A percentile compares a stretch with the other conserved stretches of the same genome.
Evolutionary conservation across 129 eudicot species (phyloP).

Genomic region (Smallanthus sonchifolius): DNA sequence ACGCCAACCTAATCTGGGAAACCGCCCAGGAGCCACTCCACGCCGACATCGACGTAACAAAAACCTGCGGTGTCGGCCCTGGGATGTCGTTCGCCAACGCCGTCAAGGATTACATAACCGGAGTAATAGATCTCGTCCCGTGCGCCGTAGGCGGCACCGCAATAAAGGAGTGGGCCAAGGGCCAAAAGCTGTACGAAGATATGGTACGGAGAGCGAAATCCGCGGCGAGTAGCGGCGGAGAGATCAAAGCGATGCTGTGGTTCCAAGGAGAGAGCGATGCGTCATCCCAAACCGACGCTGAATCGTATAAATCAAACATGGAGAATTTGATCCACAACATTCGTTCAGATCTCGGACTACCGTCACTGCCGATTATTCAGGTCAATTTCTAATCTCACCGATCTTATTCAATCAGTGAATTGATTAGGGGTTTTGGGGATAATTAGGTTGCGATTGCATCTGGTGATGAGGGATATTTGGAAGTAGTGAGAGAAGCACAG

Average conservation of each 20-base stretch:
- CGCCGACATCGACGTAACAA: slow-evolving; percentile 64
- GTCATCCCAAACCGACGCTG: slow-evolving; percentile 29
- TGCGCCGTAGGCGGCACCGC: slow-evolving; percentile 88
- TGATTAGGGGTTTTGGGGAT: neutral
- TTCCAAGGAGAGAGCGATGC: slow-evolving; percentile 93
- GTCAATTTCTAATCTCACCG: slow-evolving; percentile 24
- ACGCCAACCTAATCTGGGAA: slow-evolving; percentile 71
- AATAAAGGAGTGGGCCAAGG: slow-evolving; percentile 72
- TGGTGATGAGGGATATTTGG: slow-evolving; percentile 40
- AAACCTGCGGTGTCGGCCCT: slow-evolving; percentile 81
- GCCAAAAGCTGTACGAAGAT: slow-evolving; percentile 41
- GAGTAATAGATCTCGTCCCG: slow-evolving; percentile 57
- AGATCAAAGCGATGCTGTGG: slow-evolving; percentile 79
- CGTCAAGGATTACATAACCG: slow-evolving; percentile 50
- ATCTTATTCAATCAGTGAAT: neutral
- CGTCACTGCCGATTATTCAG: slow-evolving; percentile 79
- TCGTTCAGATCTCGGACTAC: slow-evolving; percentile 66
- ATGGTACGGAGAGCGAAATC: slow-evolving; percentile 61
- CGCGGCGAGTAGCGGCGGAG: slow-evolving; percentile 51
- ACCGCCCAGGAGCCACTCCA: slow-evolving; percentile 86
- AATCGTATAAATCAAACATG: slow-evolving; percentile 51
- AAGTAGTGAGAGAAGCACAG: slow-evolving; percentile 60
- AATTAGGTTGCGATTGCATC: slow-evolving; percentile 75
- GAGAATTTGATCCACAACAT: slow-evolving; percentile 51
- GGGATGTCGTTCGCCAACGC: slow-evolving; percentile 87